phyloP scores from a whole-genome alignment of 257 asterid species.

The Agastache rugosa region DNA sequence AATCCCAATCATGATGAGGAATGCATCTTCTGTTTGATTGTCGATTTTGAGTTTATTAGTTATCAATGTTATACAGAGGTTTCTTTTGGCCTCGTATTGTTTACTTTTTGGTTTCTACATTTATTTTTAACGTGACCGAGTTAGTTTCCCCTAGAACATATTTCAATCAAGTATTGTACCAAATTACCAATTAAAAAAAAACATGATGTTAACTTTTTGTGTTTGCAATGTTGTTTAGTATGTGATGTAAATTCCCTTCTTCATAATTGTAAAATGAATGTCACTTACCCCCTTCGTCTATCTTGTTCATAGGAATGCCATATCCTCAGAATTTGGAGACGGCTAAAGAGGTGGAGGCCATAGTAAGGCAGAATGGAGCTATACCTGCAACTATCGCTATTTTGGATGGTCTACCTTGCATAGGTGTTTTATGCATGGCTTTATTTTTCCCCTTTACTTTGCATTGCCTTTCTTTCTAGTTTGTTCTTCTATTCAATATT shows the following conservation, averaged over 20 bases:
- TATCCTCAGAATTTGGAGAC: constrained; percentile 91
- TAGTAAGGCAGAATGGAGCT: constrained; percentile 81
- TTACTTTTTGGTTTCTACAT: neutral
- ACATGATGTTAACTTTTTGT: neutral
- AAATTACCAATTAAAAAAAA: neutral
- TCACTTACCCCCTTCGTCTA: constrained; percentile 8
- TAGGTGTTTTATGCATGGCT: constrained; percentile 55
- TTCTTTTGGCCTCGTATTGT: neutral
- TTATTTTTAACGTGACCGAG: neutral
- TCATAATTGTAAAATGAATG: constrained; percentile 7
- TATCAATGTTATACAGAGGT: neutral
- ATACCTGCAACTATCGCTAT: constrained; percentile 92
- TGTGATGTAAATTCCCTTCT: constrained; percentile 11
- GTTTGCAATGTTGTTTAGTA: neutral
- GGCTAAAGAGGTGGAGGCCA: constrained; percentile 82
- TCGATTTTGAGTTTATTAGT: neutral
- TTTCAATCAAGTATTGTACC: neutral
- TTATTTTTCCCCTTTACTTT: constrained; percentile 22
- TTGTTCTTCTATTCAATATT: constrained; percentile 20
- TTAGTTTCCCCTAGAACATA: neutral
- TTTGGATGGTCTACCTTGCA: constrained; percentile 79
- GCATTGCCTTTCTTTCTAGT: constrained; percentile 12
- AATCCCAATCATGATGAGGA: neutral
- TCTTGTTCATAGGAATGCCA: constrained; percentile 76
- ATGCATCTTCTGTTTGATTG: neutral